These are phyloP conservation scores for Pleurotus cornucopiae DNA, from an alignment of 768 basidiomycete species.

Conservation along the genomic window DNA sequence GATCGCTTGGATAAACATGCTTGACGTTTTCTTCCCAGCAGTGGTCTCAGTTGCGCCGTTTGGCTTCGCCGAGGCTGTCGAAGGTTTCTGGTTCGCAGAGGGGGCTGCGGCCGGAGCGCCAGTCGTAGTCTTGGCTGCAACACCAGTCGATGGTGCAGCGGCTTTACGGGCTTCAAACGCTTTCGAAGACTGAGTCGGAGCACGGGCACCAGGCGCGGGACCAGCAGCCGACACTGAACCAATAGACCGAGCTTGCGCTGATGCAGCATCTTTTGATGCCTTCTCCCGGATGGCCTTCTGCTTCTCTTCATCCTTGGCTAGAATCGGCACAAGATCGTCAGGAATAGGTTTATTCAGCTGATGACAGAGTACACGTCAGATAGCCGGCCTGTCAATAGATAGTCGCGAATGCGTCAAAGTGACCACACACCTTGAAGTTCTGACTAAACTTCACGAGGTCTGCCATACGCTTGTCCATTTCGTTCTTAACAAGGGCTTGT, in stretches of 20 bases:
- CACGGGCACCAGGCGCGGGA: constrained; percentile 26
- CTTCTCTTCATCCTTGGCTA: constrained; percentile 92
- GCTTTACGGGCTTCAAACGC: constrained; percentile 12
- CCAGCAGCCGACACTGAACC: constrained; percentile 48
- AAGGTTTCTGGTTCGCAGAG: constrained; percentile 21
- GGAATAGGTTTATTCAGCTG: constrained; percentile 95
- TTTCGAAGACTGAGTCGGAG: constrained; percentile 9
- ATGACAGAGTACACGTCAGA: not conserved
- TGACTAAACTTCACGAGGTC: constrained; percentile 92
- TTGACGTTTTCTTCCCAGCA: constrained; percentile 44
- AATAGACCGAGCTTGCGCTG: constrained; percentile 66
- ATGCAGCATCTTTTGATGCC: constrained; percentile 61
- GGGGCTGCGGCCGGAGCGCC: constrained; percentile 20
- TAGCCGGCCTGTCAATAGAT: not conserved
- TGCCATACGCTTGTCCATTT: constrained; percentile 92
- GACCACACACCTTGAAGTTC: constrained; percentile 77
- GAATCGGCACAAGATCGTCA: constrained; percentile 86
- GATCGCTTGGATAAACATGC: constrained; percentile 85
- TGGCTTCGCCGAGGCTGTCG: constrained; percentile 22
- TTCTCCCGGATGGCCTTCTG: constrained; percentile 81
- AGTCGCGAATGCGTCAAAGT: not conserved
- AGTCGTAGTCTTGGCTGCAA: constrained; percentile 22
- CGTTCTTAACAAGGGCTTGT: constrained; percentile 82
- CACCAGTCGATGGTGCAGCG: constrained; percentile 15
- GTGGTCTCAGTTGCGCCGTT: constrained; percentile 26